Evolutionary conservation across 2,329 filamentous ascomycete species (phyloP).

Genomic region (Aspergillus candidus): DNA sequence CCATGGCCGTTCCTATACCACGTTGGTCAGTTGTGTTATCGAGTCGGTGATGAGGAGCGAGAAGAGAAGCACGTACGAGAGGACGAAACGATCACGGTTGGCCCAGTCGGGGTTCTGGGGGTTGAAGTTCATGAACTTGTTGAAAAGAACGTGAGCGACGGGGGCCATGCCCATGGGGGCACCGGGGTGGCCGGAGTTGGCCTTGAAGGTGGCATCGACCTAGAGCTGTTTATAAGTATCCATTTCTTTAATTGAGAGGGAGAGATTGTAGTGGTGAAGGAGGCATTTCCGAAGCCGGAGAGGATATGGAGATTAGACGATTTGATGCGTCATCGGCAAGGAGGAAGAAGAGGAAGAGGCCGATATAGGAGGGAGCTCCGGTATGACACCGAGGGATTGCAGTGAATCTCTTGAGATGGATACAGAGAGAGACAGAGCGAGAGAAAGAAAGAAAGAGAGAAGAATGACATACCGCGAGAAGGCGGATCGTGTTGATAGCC

Average conservation of each 20-base stretch:
- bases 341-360: too few relatives aligned
- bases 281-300: background rate
- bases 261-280: too few relatives aligned
- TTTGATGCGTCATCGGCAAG: too few relatives aligned
- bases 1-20: conserved; percentile 81
- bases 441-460: conserved; percentile 2
- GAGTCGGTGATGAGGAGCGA: background rate
- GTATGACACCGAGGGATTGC: too few relatives aligned
- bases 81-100: conserved; percentile 97
- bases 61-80: conserved; percentile 67
- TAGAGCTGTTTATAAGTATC: conserved; percentile 36
- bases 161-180: conserved; percentile 97
- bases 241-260: too few relatives aligned
- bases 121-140: conserved; percentile 99
- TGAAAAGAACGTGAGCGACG: conserved; percentile 92
- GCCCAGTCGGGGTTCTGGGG: conserved; percentile 97
- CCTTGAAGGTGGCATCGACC: conserved; percentile 94
- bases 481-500: conserved; percentile 96
- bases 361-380: conserved; percentile 3
- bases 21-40: conserved; percentile 8
- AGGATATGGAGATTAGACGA: background rate
- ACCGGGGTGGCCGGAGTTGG: conserved; percentile 97
- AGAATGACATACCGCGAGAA: conserved; percentile 73
- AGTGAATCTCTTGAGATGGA: too few relatives aligned
- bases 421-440: conserved; percentile 5